phyloP scores from a whole-genome alignment of 2,329 filamentous ascomycete species.

The Akanthomyces dipterigenus region DNA sequence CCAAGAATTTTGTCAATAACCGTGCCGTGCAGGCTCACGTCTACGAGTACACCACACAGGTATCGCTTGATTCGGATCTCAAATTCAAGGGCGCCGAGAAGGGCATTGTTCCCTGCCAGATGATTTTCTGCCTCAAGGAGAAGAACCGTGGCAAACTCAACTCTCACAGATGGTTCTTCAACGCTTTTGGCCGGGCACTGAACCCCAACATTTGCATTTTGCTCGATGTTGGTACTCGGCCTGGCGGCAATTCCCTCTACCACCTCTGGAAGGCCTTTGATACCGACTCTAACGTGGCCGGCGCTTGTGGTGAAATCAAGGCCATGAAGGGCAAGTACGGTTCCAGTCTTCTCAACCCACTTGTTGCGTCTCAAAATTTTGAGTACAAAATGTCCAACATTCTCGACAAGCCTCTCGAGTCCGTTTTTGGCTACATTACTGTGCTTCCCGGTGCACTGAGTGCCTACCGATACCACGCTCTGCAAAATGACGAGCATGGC shows the following conservation, averaged over 20 bases:
- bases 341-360: conserved; percentile 78
- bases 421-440: conserved; percentile 96
- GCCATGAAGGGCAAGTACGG: conserved; percentile 88
- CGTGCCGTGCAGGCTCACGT: conserved; percentile 93
- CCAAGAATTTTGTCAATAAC: conserved; percentile 96
- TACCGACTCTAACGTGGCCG: conserved; percentile 93
- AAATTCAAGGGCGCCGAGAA: conserved; percentile 99
- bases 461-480: conserved; percentile 89
- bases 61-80: conserved; percentile 88
- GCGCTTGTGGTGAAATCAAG: conserved; percentile 95
- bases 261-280: conserved; percentile 99
- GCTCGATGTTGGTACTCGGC: conserved; percentile 91
- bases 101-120: conserved; percentile 94
- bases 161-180: conserved; percentile 99
- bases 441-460: conserved; percentile 91
- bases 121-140: conserved; percentile 98
- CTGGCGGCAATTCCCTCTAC: conserved; percentile 84
- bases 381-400: conserved; percentile 99
- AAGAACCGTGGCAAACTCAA: conserved; percentile 97
- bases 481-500: conserved; percentile 94
- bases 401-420: conserved; percentile 92
- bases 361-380: conserved; percentile 96
- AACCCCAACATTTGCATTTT: conserved; percentile 96
- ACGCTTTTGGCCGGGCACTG: conserved; percentile 86
- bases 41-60: conserved; percentile 98